Conservation (phyloP, 163 green algal species). For the Scenedesmus sp. region DNA sequence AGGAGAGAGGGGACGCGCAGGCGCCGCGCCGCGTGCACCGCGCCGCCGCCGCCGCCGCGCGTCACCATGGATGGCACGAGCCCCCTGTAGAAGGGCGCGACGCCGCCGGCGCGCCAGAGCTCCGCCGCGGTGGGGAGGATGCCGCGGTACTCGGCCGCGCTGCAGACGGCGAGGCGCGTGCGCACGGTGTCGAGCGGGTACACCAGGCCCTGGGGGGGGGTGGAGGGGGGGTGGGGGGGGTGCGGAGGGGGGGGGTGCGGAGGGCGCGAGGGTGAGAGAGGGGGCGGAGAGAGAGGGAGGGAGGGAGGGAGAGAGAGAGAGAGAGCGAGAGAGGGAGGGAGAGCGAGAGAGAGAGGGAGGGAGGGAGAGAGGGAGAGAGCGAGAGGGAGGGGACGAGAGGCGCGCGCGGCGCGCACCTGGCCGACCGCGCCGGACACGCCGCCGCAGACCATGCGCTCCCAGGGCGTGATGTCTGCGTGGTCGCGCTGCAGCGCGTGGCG, state of each 20-base stretch:
- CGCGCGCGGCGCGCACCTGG: slow-evolving; percentile 48
- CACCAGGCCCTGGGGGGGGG: slow-evolving; percentile 70
- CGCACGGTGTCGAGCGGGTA: slow-evolving; percentile 93
- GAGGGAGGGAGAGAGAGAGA: neutral
- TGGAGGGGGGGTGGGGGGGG: too few relatives aligned
- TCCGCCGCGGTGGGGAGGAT: slow-evolving; percentile 68
- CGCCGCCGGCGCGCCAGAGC: slow-evolving; percentile 76
- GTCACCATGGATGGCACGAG: slow-evolving; percentile 81
- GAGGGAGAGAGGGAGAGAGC: neutral
- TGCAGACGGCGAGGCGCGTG: slow-evolving; percentile 84
- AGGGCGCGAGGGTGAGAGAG: too few relatives aligned
- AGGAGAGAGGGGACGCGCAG: too few relatives aligned
- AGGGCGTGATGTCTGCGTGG: slow-evolving; percentile 67
- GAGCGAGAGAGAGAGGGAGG: neutral
- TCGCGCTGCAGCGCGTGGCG: slow-evolving; percentile 62
- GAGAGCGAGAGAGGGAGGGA: neutral
- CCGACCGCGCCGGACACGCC: slow-evolving; percentile 73
- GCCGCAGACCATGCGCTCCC: slow-evolving; percentile 74
- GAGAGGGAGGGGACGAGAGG: neutral
- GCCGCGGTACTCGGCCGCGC: slow-evolving; percentile 72
- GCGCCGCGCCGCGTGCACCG: too few relatives aligned
- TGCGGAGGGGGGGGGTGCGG: too few relatives aligned
- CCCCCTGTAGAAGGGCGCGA: slow-evolving; percentile 84
- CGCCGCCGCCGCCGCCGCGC: neutral
- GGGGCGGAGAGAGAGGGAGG: too few relatives aligned